phyloP scores from a whole-genome alignment of 148 eudicot genomes.

The Camellia granthamiana region DNA sequence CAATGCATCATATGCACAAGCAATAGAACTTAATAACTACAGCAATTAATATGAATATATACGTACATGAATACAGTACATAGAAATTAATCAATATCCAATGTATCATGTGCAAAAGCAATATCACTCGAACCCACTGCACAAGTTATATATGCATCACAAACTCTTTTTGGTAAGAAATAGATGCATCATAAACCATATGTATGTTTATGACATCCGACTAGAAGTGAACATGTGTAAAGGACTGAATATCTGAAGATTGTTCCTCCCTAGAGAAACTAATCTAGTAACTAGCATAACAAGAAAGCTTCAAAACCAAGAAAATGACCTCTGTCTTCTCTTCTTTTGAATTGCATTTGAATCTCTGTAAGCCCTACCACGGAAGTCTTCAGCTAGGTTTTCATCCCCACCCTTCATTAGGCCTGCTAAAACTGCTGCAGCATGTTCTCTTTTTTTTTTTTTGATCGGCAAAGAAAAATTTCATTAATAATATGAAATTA shows the following conservation, averaged over 20 bases:
- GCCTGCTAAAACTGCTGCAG: constrained; percentile 97
- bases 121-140: no score
- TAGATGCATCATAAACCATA: background rate
- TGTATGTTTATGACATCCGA: no score
- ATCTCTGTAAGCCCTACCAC: constrained; percentile 69
- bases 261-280: background rate
- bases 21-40: background rate
- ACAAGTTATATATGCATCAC: no score
- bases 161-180: no score
- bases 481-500: no score
- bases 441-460: constrained; percentile 35
- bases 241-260: background rate
- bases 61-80: background rate
- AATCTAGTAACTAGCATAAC: background rate
- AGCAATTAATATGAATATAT: background rate
- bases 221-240: background rate
- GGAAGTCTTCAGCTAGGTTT: constrained; percentile 62
- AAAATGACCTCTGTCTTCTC: constrained; percentile 71
- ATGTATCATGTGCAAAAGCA: no score
- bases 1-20: background rate
- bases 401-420: constrained; percentile 91
- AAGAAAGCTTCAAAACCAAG: constrained; percentile 11
- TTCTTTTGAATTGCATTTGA: constrained; percentile 55
- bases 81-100: background rate
- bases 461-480: no score